These are phyloP conservation scores for Quercus glauca DNA, from an alignment of 306 rosid species.

Conservation along the genomic window DNA sequence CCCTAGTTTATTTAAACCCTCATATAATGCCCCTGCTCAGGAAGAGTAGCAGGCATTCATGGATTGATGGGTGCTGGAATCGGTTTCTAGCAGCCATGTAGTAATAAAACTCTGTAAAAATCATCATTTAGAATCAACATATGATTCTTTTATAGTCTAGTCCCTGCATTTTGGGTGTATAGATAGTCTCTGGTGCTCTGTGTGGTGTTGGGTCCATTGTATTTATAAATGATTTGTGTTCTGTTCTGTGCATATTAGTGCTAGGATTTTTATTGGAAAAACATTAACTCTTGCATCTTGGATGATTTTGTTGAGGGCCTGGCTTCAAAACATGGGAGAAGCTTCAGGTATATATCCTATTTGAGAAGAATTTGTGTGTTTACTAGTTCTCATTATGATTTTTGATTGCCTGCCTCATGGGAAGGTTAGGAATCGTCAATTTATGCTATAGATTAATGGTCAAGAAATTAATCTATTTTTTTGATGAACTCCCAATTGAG, in stretches of 20 bases:
- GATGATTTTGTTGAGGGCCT: slow-evolving; percentile 44
- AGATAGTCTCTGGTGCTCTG: slow-evolving; percentile 62
- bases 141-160: slow-evolving; percentile 74
- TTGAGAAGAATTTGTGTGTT: slow-evolving; percentile 10
- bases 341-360: slow-evolving; percentile 46
- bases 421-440: not conserved
- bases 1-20: slow-evolving; percentile 57
- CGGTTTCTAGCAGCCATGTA: slow-evolving; percentile 63
- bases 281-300: slow-evolving; percentile 35
- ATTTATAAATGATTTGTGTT: slow-evolving; percentile 39
- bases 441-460: not conserved
- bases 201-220: slow-evolving; percentile 52
- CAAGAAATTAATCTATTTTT: not conserved
- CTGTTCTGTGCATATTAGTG: slow-evolving; percentile 69
- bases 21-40: slow-evolving; percentile 45
- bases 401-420: not conserved
- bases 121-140: slow-evolving; percentile 69
- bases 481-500: not conserved
- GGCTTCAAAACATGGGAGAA: slow-evolving; percentile 53
- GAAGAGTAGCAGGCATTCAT: slow-evolving; percentile 62
- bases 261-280: slow-evolving; percentile 36
- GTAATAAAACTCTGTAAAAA: slow-evolving; percentile 50
- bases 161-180: slow-evolving; percentile 76
- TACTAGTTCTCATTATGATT: slow-evolving; percentile 1
- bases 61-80: slow-evolving; percentile 66